Evolutionary conservation across 306 rosid genomes (phyloP), one percentile per base, ranked within the genome.

Genomic region (Trifolium fragiferum): DNA sequence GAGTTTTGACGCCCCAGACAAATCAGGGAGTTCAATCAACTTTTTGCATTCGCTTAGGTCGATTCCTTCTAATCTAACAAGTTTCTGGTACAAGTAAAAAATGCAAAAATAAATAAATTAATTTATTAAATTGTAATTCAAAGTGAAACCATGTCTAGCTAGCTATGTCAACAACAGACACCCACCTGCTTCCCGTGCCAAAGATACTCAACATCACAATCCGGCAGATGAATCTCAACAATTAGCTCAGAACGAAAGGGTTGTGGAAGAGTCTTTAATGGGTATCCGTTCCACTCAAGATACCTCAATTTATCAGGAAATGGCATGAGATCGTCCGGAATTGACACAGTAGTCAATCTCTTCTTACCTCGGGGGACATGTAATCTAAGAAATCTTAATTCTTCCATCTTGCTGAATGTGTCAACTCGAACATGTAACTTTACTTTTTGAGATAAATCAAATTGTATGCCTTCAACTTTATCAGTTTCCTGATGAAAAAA

Each of bases 181-280:
- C 61, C 2, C n/a, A 58, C 80, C 55, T 60, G 73, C 0, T 11
- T n/a, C 43, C 74, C 78, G 1, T 71, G 58, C 81, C 81, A 81
- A 11, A 81, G 66, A 14, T 55, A 55, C 46, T 55, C 14, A n/a
- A 81, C 30, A 2, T 58, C 1, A 38, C 74, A 72, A 0, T 1
- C 1, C 0, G 9, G 69, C 78, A 81, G 16, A 5, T 0, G 32
- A 57, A 81, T 27, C 60, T 63, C 54, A 76, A 76, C 67, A 46
- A 81, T 68, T 0, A 32, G 7, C 50, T 66, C 6, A 1, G 78
- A 30, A 66, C 53, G 10, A 66, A 81, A 66, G 15, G 12, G 32
- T 3, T 14, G n/a, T 55, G 72, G 78, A n/a, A 81, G 73, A 57
- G 75, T 65, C 27, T 55, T 11, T 0, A 8, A 43, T 4, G 77